Conservation (phyloP, 805 yeast genomes). For the Suhomyces vadensis region DNA sequence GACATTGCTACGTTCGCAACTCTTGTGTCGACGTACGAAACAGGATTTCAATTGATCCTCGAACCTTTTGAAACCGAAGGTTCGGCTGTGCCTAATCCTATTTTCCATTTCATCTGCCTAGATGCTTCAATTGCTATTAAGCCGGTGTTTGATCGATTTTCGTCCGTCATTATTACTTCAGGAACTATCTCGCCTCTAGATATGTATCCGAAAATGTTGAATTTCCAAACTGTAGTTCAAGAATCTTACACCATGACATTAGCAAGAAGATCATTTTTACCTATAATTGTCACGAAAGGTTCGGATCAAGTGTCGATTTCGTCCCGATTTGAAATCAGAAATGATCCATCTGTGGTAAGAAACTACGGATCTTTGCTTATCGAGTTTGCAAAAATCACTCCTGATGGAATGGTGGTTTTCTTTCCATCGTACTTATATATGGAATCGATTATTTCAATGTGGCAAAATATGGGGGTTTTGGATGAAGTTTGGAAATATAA, state of each 20-base stretch:
- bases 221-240: constrained; percentile 89
- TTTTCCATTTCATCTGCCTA: constrained; percentile 86
- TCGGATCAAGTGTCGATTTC: constrained; percentile 97
- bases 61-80: constrained; percentile 97
- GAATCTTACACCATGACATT: constrained; percentile 96
- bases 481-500: constrained; percentile 99
- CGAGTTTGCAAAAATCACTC: constrained; percentile 92
- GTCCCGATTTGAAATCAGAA: constrained; percentile 93
- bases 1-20: constrained; percentile 98
- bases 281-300: constrained; percentile 95
- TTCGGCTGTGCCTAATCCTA: constrained; percentile 94
- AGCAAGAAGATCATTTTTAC: constrained; percentile 87
- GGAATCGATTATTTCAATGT: constrained; percentile 97
- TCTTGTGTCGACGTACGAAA: constrained; percentile 88
- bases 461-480: constrained; percentile 98
- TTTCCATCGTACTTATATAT: constrained; percentile 95
- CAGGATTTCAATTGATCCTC: constrained; percentile 85
- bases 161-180: constrained; percentile 90
- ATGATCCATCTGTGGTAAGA: constrained; percentile 96
- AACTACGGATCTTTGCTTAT: constrained; percentile 91
- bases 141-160: constrained; percentile 91
- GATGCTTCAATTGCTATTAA: constrained; percentile 98
- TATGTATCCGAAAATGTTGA: constrained; percentile 97
- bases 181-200: constrained; percentile 98
- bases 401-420: constrained; percentile 97